Percentiles rank a stretch among this genome's conserved stretches.
phyloP scores from a whole-genome alignment of 768 basidiomycete species.

The Trichaptum fuscoviolaceum region DNA sequence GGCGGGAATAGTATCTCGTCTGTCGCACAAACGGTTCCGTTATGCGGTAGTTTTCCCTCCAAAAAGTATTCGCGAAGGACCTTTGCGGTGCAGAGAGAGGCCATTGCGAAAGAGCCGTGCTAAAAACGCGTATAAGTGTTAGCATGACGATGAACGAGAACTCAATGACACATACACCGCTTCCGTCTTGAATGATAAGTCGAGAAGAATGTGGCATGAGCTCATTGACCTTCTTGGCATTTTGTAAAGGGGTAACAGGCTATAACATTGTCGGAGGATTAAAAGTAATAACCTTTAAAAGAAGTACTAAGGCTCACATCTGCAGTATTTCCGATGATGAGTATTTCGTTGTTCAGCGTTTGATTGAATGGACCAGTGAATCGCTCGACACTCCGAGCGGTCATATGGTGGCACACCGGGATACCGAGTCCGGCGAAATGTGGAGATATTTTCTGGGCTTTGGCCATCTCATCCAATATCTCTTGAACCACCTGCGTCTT shows the following conservation, averaged over 20 bases:
- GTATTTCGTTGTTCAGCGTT: conserved; percentile 22
- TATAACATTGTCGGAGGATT: conserved; percentile 11
- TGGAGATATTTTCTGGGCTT: neutral
- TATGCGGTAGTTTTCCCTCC: conserved; percentile 18
- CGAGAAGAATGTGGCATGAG: conserved; percentile 12
- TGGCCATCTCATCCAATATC: neutral
- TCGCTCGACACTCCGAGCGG: conserved; percentile 20
- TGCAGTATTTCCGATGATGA: conserved; percentile 23
- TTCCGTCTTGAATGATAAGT: conserved; percentile 12
- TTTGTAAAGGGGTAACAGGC: conserved; percentile 15
- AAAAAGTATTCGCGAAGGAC: conserved; percentile 20
- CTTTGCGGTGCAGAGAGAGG: conserved; percentile 18
- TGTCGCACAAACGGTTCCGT: conserved; percentile 19
- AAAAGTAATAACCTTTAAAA: neutral
- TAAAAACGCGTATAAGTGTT: neutral
- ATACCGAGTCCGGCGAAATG: neutral
- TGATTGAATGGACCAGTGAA: conserved; percentile 26
- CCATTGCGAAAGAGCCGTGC: conserved; percentile 16
- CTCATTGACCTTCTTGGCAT: conserved; percentile 10
- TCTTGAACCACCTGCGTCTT: neutral
- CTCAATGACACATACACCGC: neutral
- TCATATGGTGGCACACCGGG: conserved; percentile 20
- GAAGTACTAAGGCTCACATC: neutral
- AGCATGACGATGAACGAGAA: neutral
- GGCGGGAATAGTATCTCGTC: conserved; percentile 14